Evolutionary conservation across 345 rosid genomes (phyloP).

Genomic region (Viola odorata): DNA sequence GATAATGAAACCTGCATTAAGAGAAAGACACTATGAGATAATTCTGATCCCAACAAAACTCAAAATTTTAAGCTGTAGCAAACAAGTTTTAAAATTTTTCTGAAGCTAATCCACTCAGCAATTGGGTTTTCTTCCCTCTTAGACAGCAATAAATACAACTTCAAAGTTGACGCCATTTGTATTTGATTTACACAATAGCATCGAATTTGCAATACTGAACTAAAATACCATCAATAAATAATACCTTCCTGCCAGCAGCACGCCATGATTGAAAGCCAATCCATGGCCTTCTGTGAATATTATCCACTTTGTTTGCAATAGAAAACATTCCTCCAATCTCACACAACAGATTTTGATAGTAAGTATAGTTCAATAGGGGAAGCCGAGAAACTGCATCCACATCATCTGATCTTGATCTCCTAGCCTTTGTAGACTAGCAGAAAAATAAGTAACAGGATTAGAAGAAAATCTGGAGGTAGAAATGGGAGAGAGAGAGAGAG

Average conservation of each 20-base stretch:
- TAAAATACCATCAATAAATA: conserved; percentile 17
- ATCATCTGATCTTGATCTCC: conserved; percentile 89
- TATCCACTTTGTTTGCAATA: conserved; percentile 82
- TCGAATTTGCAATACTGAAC: not conserved
- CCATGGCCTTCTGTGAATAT: conserved; percentile 95
- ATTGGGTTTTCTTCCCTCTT: not conserved
- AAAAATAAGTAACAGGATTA: conserved; percentile 16
- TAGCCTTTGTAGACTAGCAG: conserved; percentile 58
- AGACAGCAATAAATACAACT: not conserved
- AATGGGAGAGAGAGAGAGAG: no score
- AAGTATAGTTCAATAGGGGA: conserved; percentile 58
- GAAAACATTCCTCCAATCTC: conserved; percentile 98
- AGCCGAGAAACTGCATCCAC: conserved; percentile 85
- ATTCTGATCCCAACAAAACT: not conserved
- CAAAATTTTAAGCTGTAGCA: not conserved
- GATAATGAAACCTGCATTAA: conserved; percentile 27
- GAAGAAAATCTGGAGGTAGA: not conserved
- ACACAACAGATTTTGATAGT: conserved; percentile 63
- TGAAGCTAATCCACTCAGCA: not conserved
- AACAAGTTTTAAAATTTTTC: not conserved
- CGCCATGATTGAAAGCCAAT: conserved; percentile 99
- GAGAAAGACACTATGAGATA: not conserved
- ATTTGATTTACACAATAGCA: not conserved
- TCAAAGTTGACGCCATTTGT: not conserved
- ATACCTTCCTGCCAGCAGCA: conserved; percentile 95